These are phyloP conservation scores for Candida ponderosae DNA, from an alignment of 805 yeast species.

Conservation along the genomic window DNA sequence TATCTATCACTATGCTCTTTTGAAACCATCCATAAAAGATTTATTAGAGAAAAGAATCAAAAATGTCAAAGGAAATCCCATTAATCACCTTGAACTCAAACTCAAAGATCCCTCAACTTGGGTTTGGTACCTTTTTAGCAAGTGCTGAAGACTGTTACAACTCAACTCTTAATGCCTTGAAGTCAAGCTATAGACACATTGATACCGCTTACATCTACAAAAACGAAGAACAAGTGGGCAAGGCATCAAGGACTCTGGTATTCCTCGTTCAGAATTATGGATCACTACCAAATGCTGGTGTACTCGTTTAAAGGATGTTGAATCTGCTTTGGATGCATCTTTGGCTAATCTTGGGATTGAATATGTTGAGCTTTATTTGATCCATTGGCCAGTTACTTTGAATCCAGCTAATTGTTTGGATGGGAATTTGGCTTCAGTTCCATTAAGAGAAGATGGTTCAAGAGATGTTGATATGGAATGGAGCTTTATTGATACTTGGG, in stretches of 20 bases:
- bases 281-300: slow-evolving; percentile 64
- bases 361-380: slow-evolving; percentile 69
- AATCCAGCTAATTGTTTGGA: slow-evolving; percentile 21
- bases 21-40: no score
- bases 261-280: slow-evolving; percentile 54
- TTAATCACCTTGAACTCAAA: slow-evolving; percentile 52
- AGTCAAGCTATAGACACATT: slow-evolving; percentile 27
- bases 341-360: slow-evolving; percentile 58
- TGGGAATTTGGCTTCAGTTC: slow-evolving; percentile 24
- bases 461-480: slow-evolving; percentile 31
- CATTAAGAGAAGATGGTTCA: slow-evolving; percentile 29
- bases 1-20: no score
- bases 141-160: slow-evolving; percentile 42
- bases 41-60: no score
- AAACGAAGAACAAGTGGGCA: slow-evolving; percentile 55
- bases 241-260: slow-evolving; percentile 47
- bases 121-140: slow-evolving; percentile 70
- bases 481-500: slow-evolving; percentile 52
- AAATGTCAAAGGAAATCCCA: slow-evolving; percentile 11
- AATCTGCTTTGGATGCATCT: slow-evolving; percentile 47
- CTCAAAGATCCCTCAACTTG: slow-evolving; percentile 53
- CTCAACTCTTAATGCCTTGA: slow-evolving; percentile 53
- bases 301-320: slow-evolving; percentile 38
- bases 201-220: slow-evolving; percentile 10
- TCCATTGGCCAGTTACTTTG: slow-evolving; percentile 76